These are phyloP conservation scores for Stemphylium lycopersici DNA, from an alignment of 2,329 filamentous ascomycete genomes.

Conservation along the genomic window DNA sequence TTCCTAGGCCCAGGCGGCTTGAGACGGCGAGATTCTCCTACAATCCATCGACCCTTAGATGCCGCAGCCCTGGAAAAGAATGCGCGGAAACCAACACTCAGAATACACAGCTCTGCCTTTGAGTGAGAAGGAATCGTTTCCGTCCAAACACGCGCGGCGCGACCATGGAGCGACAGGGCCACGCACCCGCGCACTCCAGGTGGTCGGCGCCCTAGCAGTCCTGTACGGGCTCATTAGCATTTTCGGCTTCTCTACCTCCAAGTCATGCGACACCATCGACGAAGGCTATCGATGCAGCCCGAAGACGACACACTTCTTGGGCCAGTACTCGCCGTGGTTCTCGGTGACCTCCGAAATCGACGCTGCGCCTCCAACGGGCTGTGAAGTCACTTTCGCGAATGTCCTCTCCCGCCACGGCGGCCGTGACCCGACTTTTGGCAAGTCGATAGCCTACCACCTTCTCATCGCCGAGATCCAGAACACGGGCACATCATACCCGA, in stretches of 20 bases:
- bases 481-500: constrained; percentile 61
- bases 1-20: neutral
- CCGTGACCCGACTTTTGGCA: constrained; percentile 75
- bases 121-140: constrained; percentile 34
- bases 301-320: constrained; percentile 73
- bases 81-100: constrained; percentile 31
- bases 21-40: neutral
- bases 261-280: constrained; percentile 60
- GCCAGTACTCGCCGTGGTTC: constrained; percentile 88
- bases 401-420: constrained; percentile 85
- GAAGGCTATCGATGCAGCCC: constrained; percentile 68
- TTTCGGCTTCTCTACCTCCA: constrained; percentile 19
- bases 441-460: constrained; percentile 67
- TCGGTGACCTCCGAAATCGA: constrained; percentile 71
- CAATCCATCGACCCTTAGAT: constrained; percentile 15
- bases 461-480: constrained; percentile 71
- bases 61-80: constrained; percentile 37
- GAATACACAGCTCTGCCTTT: constrained; percentile 39
- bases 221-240: constrained; percentile 35
- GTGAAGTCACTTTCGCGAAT: constrained; percentile 78
- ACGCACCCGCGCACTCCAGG: constrained; percentile 24
- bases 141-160: constrained; percentile 25
- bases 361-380: constrained; percentile 66
- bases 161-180: constrained; percentile 15
- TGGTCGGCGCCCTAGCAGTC: constrained; percentile 23